Evolutionary conservation across 495 filamentous ascomycete species (phyloP).

Genomic region (Talaromyces proteolyticus): DNA sequence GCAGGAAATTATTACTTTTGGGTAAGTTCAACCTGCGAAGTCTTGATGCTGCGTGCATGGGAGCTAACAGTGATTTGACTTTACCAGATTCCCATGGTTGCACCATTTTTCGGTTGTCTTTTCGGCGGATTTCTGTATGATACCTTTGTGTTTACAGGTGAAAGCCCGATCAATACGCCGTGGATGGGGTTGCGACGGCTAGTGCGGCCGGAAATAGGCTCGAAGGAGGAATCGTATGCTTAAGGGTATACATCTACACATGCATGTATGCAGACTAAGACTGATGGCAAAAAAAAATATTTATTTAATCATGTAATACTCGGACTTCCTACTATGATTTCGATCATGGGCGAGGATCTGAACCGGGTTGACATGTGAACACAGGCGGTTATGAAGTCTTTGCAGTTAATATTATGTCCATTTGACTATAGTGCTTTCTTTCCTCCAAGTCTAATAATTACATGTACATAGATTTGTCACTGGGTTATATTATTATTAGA

Average conservation of each 20-base stretch:
- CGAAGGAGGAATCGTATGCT: neutral
- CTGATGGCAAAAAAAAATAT: neutral
- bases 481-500: neutral
- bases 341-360: neutral
- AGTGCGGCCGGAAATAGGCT: neutral
- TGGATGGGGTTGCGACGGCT: conserved; percentile 34
- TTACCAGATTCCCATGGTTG: conserved; percentile 45
- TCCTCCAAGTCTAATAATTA: neutral
- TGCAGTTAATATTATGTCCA: neutral
- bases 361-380: neutral
- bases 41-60: too few relatives aligned
- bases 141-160: conserved; percentile 48
- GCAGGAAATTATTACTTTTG: conserved; percentile 61
- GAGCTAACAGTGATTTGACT: too few relatives aligned
- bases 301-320: neutral
- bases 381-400: neutral
- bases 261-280: neutral
- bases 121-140: conserved; percentile 61
- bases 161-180: conserved; percentile 53
- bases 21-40: too few relatives aligned
- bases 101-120: conserved; percentile 49
- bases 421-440: neutral
- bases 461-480: neutral
- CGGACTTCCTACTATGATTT: too few relatives aligned
- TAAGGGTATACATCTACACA: neutral